Base-by-base conservation (phyloP, 345 rosid genomes). In the Capsella bursapastoris region DNA sequence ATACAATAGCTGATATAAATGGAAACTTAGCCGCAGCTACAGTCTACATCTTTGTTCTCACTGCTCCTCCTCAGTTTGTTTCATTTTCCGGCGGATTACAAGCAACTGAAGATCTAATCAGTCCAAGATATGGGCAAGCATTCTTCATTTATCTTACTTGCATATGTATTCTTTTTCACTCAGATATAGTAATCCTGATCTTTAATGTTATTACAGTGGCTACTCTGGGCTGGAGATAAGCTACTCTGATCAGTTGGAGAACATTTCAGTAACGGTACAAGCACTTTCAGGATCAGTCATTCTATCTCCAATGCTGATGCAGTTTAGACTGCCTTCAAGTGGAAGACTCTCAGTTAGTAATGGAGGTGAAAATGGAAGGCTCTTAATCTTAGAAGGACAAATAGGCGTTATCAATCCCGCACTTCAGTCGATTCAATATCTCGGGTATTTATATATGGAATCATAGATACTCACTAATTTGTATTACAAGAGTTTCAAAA, bases 51-150 rank as follows among this genome's bases (percentile, higher is more conserved):
- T 68, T 74, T 29, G 71, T 95, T 28, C 87, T 89, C 65, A 87
- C 86, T 37, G 87, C 85, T 60, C 97, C 99, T 22, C 99, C 99
- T 34, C 93, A 84, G 81, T 90, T 95, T 71, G 68, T 84, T 55
- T 84, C 92, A 8, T 81, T 86, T 73, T 89, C 97, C 31, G 81
- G 78, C 41, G 82, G 80, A 50, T 63, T 89, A 67, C 87, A 85
- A 78, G 99, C 97, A 68, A 85, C 83, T 40, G 99, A 94, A 84
- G 97, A 91, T 79, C 47, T 64, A 47, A 68, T 86, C 50, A 86
- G 89, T 76, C 97, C 98, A 58, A 82, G 84, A 82, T 84, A 77
- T 5, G 81, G 99, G 99, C 83, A 83, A 58, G 71, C 60, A 55
- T 9, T 15, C 57, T n/a, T 34, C 58, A 15, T 22, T 27, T 18